Conservation (phyloP, 2,329 filamentous ascomycete genomes). For the Phialophora verrucosa region DNA sequence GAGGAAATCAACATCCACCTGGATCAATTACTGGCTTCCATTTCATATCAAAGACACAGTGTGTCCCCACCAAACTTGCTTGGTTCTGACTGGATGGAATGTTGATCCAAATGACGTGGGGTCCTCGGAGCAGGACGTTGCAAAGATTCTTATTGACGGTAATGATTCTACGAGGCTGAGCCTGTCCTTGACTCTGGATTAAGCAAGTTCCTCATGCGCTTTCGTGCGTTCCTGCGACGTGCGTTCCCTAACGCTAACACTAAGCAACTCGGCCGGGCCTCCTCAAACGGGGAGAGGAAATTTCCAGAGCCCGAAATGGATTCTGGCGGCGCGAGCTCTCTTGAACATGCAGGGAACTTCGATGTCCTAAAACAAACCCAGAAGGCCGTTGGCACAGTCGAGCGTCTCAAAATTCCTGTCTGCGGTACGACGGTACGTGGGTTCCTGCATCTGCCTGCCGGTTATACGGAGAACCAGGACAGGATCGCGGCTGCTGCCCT, state of each 20-base stretch:
- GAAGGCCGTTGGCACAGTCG: slow-evolving; percentile 20
- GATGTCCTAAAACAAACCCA: slow-evolving; percentile 11
- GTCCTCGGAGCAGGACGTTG: not conserved
- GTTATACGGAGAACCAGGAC: slow-evolving; percentile 35
- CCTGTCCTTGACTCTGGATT: not conserved
- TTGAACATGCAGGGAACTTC: slow-evolving; percentile 13
- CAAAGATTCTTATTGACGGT: not conserved
- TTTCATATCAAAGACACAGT: not conserved
- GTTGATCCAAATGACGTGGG: not conserved
- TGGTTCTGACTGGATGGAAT: not conserved
- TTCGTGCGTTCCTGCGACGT: not conserved
- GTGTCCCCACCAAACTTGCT: not conserved
- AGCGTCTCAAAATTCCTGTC: slow-evolving; percentile 26
- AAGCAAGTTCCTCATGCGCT: not conserved
- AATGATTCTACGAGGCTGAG: not conserved
- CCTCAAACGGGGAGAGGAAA: not conserved
- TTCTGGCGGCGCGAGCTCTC: not conserved
- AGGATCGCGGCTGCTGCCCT: slow-evolving; percentile 40
- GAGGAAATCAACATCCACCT: not conserved
- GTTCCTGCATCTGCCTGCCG: slow-evolving; percentile 45
- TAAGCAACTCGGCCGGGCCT: not conserved
- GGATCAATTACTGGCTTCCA: not conserved
- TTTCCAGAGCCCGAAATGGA: not conserved
- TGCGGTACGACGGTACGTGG: slow-evolving; percentile 39
- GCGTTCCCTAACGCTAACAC: not conserved